phyloP scores from a whole-genome alignment of 2,329 filamentous ascomycete genomes.

The Juglanconis juglandina region DNA sequence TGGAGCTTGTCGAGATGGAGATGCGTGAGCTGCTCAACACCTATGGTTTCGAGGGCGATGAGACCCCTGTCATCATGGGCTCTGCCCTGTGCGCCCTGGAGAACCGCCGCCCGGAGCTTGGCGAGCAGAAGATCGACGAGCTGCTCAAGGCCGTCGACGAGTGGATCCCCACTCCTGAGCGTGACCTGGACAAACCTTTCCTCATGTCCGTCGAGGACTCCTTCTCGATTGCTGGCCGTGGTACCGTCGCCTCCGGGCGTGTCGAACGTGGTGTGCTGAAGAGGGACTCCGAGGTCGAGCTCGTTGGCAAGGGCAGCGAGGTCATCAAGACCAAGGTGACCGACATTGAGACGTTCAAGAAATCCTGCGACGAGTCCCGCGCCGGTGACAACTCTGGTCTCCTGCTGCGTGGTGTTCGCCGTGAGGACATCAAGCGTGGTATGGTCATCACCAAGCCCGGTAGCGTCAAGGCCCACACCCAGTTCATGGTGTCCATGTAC shows the following conservation, averaged over 20 bases:
- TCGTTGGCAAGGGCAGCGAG: conserved; percentile 78
- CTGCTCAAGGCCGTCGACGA: conserved; percentile 84
- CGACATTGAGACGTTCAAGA: conserved; percentile 99
- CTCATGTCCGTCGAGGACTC: conserved; percentile 96
- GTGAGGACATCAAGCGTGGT: conserved; percentile 89
- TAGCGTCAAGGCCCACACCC: conserved; percentile 77
- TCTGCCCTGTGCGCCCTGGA: conserved; percentile 95
- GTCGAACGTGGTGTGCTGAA: conserved; percentile 94
- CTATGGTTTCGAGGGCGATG: conserved; percentile 97
- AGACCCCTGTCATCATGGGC: conserved; percentile 95
- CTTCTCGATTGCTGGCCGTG: conserved; percentile 87
- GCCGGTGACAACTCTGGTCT: conserved; percentile 98
- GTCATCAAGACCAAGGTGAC: conserved; percentile 98
- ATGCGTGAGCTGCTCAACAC: conserved; percentile 93
- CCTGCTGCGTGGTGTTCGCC: conserved; percentile 89
- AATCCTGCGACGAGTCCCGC: conserved; percentile 93
- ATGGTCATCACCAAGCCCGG: conserved; percentile 91
- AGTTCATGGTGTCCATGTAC: conserved; percentile 96
- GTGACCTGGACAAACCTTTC: conserved; percentile 97
- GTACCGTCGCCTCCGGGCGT: conserved; percentile 93
- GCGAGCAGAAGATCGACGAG: conserved; percentile 82
- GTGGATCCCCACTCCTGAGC: conserved; percentile 94
- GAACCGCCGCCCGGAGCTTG: conserved; percentile 81
- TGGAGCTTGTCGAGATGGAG: conserved; percentile 99
- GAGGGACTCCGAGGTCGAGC: conserved; percentile 90